Evolutionary conservation across 2,329 filamentous ascomycete genomes (phyloP).

Genomic region (Ambrosiella cleistominuta): DNA sequence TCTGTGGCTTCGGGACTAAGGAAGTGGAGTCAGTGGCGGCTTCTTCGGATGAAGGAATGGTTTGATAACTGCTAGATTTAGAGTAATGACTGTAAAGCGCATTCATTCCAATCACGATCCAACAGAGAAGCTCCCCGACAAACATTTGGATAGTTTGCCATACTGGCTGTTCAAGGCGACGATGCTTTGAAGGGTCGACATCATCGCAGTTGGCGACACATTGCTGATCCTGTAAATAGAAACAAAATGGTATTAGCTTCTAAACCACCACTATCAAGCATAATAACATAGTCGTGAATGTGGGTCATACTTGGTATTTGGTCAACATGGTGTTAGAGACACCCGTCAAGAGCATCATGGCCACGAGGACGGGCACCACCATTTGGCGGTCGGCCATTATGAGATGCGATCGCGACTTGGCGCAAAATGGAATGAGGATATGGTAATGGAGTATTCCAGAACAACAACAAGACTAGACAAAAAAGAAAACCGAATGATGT

Average conservation of each 20-base stretch:
- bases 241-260: neutral
- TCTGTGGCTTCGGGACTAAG: slow-evolving; percentile 30
- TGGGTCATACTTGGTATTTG: slow-evolving; percentile 64
- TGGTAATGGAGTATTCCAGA: neutral
- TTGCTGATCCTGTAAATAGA: slow-evolving; percentile 61
- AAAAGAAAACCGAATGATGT: neutral
- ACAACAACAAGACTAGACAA: neutral
- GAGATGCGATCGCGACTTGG: neutral
- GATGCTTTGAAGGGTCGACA: slow-evolving; percentile 44
- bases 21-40: slow-evolving; percentile 22
- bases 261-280: neutral
- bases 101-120: slow-evolving; percentile 66
- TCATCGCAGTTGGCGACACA: slow-evolving; percentile 80
- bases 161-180: slow-evolving; percentile 82
- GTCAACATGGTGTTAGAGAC: slow-evolving; percentile 94
- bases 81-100: slow-evolving; percentile 44
- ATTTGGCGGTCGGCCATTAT: slow-evolving; percentile 53
- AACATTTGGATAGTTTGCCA: slow-evolving; percentile 98
- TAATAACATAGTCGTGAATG: neutral
- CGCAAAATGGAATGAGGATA: neutral
- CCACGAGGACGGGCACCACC: slow-evolving; percentile 73
- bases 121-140: slow-evolving; percentile 86
- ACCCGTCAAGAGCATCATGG: slow-evolving; percentile 90
- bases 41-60: slow-evolving; percentile 29
- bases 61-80: slow-evolving; percentile 43